A percentile compares a stretch with the other conserved stretches of the same genome.
Evolutionary conservation across 1,284 basidiomycete species (phyloP).

Genomic region (Melampsora larici-populina): DNA sequence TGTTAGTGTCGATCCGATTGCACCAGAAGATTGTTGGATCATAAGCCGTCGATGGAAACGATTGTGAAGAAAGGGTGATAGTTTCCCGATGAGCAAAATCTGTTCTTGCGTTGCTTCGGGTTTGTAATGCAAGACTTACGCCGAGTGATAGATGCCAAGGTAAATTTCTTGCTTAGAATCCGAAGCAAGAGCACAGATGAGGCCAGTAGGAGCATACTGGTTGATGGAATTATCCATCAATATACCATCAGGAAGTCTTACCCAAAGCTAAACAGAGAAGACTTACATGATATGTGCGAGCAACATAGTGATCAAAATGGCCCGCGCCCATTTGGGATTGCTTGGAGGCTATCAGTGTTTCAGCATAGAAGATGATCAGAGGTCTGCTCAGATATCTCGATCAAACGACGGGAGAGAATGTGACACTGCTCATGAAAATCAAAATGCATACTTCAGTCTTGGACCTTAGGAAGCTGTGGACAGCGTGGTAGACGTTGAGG

Average conservation of each 20-base stretch:
- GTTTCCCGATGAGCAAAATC: too few relatives aligned
- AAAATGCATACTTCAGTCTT: constrained; percentile 28
- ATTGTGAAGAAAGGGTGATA: too few relatives aligned
- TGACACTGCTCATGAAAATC: neutral
- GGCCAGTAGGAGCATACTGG: constrained; percentile 40
- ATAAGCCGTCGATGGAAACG: too few relatives aligned
- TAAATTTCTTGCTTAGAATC: constrained; percentile 29
- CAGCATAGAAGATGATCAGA: neutral
- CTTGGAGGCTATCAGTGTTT: neutral
- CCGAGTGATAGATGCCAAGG: constrained; percentile 34
- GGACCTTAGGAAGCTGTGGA: constrained; percentile 31
- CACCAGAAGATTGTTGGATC: neutral
- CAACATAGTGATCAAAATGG: constrained; percentile 33
- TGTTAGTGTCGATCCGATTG: neutral
- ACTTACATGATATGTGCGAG: constrained; percentile 38
- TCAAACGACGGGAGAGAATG: neutral
- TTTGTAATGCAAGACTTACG: constrained; percentile 9
- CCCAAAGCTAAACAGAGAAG: neutral
- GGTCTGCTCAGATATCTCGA: neutral
- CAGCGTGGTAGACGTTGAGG: constrained; percentile 29
- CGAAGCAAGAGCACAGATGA: constrained; percentile 19
- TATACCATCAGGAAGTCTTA: too few relatives aligned
- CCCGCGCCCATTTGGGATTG: constrained; percentile 32
- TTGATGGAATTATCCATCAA: neutral
- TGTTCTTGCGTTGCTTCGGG: too few relatives aligned